Evolutionary conservation across 176 grass and related monocot genomes (phyloP).

Genomic region (Musa schizocarpa): DNA sequence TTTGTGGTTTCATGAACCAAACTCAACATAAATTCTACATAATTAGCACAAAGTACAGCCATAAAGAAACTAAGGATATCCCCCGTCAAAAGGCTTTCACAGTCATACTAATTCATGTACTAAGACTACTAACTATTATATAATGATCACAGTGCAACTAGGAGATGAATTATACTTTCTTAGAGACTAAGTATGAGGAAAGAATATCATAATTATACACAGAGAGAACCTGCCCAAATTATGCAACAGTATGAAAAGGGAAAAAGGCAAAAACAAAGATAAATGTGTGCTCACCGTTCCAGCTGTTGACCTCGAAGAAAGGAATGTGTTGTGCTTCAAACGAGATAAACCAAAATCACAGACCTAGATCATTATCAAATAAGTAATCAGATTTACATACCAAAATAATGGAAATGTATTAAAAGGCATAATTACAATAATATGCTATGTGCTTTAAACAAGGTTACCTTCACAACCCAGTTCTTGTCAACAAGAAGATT

Average conservation of each 20-base stretch:
- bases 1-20: background rate
- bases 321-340: conserved; percentile 90
- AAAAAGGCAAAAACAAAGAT: background rate
- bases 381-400: conserved; percentile 18
- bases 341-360: conserved; percentile 98
- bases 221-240: background rate
- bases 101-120: background rate
- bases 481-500: conserved; percentile 98
- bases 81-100: background rate
- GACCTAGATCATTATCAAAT: conserved; percentile 43
- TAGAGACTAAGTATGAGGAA: background rate
- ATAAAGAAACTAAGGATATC: background rate
- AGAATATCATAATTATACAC: background rate
- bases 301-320: conserved; percentile 97
- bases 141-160: background rate
- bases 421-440: conserved; percentile 9
- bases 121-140: background rate
- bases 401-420: conserved; percentile 8
- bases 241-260: conserved; percentile 7
- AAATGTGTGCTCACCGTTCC: conserved; percentile 73
- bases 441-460: conserved; percentile 21
- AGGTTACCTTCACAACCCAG: conserved; percentile 97
- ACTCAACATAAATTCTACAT: background rate
- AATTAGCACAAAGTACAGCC: background rate
- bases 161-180: background rate